Evolutionary conservation across 768 basidiomycete species (phyloP).

Genomic region (Lactifluus echinatus): DNA sequence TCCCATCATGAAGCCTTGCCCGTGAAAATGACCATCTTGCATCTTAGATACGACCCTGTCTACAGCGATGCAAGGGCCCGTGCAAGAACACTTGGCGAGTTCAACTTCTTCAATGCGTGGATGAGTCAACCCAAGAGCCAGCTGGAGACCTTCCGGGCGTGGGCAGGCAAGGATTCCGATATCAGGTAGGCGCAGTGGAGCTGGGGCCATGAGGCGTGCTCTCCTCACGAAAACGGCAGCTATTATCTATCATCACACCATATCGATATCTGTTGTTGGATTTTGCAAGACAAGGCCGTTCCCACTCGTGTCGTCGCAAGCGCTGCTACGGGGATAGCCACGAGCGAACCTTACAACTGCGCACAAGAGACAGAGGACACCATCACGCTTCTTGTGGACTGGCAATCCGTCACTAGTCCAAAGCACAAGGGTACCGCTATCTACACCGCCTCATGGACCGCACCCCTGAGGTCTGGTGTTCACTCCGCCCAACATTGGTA

Average conservation of each 20-base stretch:
- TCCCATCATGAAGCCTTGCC: neutral
- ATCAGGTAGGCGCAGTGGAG: constrained; percentile 49
- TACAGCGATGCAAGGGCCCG: constrained; percentile 86
- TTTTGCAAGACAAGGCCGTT: constrained; percentile 63
- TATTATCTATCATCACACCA: constrained; percentile 96
- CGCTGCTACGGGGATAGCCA: constrained; percentile 86
- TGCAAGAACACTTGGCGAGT: constrained; percentile 71
- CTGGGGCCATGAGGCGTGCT: neutral
- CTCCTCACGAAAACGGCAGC: constrained; percentile 29
- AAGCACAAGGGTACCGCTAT: constrained; percentile 80
- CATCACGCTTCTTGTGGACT: constrained; percentile 90
- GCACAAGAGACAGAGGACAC: constrained; percentile 86
- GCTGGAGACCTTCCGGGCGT: constrained; percentile 88
- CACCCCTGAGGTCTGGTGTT: constrained; percentile 81
- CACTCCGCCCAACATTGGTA: constrained; percentile 92
- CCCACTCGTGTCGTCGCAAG: constrained; percentile 86
- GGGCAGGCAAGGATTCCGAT: constrained; percentile 92
- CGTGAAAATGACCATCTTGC: neutral
- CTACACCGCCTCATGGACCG: constrained; percentile 93
- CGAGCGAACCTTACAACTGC: constrained; percentile 81
- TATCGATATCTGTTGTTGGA: constrained; percentile 85
- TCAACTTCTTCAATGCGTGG: constrained; percentile 95
- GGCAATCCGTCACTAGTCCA: constrained; percentile 71
- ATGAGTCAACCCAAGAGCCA: constrained; percentile 97
- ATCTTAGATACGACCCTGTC: constrained; percentile 74